phyloP scores from a whole-genome alignment of 306 rosid genomes.

The Quercus parvula region DNA sequence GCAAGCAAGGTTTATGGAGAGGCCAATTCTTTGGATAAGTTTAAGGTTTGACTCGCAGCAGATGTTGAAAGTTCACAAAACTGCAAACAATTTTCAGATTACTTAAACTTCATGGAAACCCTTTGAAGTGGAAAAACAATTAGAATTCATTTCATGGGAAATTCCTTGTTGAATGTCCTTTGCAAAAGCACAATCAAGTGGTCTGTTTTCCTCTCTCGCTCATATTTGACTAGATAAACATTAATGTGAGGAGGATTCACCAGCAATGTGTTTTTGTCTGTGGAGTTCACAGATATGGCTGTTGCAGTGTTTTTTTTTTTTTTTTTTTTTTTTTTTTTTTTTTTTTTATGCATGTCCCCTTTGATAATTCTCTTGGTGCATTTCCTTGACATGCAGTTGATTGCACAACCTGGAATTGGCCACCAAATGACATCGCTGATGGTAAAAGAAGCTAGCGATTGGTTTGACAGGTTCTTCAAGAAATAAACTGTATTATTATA shows the following conservation, averaged over 20 bases:
- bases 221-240: background rate
- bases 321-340: background rate
- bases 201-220: background rate
- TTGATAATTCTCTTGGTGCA: slow-evolving; percentile 5
- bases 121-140: background rate
- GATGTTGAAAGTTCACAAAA: slow-evolving; percentile 3
- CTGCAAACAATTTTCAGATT: slow-evolving; percentile 3
- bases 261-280: background rate
- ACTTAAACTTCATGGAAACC: background rate
- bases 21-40: slow-evolving; percentile 39
- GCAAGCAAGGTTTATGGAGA: slow-evolving; percentile 41
- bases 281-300: background rate
- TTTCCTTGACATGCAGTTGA: slow-evolving; percentile 43
- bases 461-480: slow-evolving; percentile 70
- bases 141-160: background rate
- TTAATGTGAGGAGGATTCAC: background rate
- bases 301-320: background rate
- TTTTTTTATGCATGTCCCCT: background rate
- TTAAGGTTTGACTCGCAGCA: slow-evolving; percentile 49
- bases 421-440: slow-evolving; percentile 57
- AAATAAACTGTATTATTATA: background rate
- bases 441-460: slow-evolving; percentile 67
- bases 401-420: slow-evolving; percentile 50
- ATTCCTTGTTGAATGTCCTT: background rate
- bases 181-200: background rate